phyloP scores from a whole-genome alignment of 208 protist species.

The Acanthamoeba lenticulata region DNA sequence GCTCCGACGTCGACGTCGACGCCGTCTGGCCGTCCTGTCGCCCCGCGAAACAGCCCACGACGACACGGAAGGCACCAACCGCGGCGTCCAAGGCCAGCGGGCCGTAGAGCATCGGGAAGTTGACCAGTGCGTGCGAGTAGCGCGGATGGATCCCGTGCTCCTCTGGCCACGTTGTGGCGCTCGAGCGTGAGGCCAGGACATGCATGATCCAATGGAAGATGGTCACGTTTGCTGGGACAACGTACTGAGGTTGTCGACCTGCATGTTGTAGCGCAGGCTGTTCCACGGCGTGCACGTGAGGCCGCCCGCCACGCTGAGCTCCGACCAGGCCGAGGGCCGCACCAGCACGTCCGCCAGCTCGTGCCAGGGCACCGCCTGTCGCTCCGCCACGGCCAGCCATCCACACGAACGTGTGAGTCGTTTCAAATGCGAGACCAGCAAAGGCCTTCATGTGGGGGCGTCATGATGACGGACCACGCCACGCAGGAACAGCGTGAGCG shows the following conservation, averaged over 20 bases:
- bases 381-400: neutral
- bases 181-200: too few species aligned
- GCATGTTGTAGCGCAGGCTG: slow-evolving; percentile 54
- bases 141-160: slow-evolving; percentile 57
- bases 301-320: neutral
- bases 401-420: too few species aligned
- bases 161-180: too few species aligned
- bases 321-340: neutral
- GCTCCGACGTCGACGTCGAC: neutral
- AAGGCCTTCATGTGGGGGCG: neutral
- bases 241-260: slow-evolving; percentile 60
- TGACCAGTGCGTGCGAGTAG: slow-evolving; percentile 58
- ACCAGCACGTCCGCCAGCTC: neutral
- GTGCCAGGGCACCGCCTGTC: neutral
- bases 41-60: neutral
- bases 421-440: neutral
- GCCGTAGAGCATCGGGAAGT: slow-evolving; percentile 55
- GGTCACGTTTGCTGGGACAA: neutral
- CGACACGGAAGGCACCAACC: neutral
- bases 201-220: neutral
- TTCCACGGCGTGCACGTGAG: slow-evolving; percentile 41
- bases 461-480: neutral
- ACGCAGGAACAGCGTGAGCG: neutral
- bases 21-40: neutral
- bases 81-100: neutral